These are phyloP conservation scores for Lagenidium giganteum DNA, from an alignment of 352 stramenopile species.

Conservation along the genomic window DNA sequence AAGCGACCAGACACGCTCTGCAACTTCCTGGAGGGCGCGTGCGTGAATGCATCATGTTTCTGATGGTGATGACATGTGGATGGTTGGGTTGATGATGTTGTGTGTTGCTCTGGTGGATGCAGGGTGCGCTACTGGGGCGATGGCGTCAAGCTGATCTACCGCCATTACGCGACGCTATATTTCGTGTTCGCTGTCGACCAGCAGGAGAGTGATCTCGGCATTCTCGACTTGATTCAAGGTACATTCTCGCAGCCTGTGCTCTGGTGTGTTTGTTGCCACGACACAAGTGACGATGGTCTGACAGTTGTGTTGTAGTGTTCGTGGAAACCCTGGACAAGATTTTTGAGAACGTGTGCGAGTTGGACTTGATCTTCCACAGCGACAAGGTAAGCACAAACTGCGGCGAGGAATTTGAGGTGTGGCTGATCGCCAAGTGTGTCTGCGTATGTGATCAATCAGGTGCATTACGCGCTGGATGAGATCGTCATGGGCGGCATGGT, in stretches of 20 bases:
- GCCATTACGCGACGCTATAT: slow-evolving; percentile 99
- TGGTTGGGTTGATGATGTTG: not conserved
- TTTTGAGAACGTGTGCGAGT: slow-evolving; percentile 99
- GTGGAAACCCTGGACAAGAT: slow-evolving; percentile 97
- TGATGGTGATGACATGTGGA: not conserved
- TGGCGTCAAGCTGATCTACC: slow-evolving; percentile 99
- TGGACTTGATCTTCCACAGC: slow-evolving; percentile 99
- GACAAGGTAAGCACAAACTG: slow-evolving; percentile 79
- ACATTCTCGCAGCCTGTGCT: not conserved
- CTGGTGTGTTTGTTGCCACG: not conserved
- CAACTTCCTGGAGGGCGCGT: slow-evolving; percentile 98
- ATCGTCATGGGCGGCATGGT: slow-evolving; percentile 99
- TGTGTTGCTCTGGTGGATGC: slow-evolving; percentile 2
- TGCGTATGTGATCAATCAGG: slow-evolving; percentile 11
- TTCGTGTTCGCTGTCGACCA: slow-evolving; percentile 99
- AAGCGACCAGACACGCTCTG: slow-evolving; percentile 97
- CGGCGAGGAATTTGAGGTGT: not conserved
- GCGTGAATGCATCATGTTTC: slow-evolving; percentile 14
- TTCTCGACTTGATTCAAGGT: slow-evolving; percentile 99
- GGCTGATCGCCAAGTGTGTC: not conserved
- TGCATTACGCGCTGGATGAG: slow-evolving; percentile 97
- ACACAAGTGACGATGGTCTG: not conserved
- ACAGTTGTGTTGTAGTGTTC: slow-evolving; percentile 72
- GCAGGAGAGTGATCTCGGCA: slow-evolving; percentile 98
- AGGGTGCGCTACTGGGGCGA: slow-evolving; percentile 93